Evolutionary conservation across 2,329 filamentous ascomycete genomes (phyloP), one percentile per base, ranked within the genome.

Genomic region (Pseudogymnoascus sp.): DNA sequence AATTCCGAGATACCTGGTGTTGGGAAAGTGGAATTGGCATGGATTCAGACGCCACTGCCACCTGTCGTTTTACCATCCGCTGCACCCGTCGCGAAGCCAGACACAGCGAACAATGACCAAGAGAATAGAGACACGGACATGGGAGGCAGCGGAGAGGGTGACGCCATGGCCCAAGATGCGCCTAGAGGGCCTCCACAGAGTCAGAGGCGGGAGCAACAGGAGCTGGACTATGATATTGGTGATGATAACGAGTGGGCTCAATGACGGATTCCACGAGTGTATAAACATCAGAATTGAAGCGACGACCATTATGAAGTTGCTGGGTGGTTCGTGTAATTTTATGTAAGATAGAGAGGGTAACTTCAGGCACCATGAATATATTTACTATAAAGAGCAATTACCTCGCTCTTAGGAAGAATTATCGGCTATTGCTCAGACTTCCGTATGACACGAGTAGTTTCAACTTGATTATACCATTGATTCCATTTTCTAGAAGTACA

Each of bases 11-110:
- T 92, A 42, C 84, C 87, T 0, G 83, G 85, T 6, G 76, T 90
- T 10, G 86, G 83, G 44, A 82, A 82, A 53, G 78, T 91, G 11
- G 86, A 90, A 62, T 73, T 90, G 40, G 74, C 82, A 0, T 93
- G 90, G 90, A 79, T 74, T n/a, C 66, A 70, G 59, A 72, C 67
- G 1, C 69, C 72, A 17, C 63, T 72, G 0, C 68, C 71, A 13
- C 68, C 72, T 1, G 65, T 70, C 9, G 67, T 60, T 13, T 61
- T 69, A 15, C 56, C 63, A 65, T 42, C 15, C 42, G 29, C 38
- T 44, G 19, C 63, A 63, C 33, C 33, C 40, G 44, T 59, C 26
- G 37, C 61, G 13, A 63, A 64, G 15, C 37, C 59, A 33, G 66
- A 64, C 31, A n/a, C 61, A 33, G 29, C 31, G 9, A 66, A 64